Percentiles rank a stretch among this genome's conserved stretches.
Conservation (phyloP, 306 rosid genomes). For the Malus sylvestris region DNA sequence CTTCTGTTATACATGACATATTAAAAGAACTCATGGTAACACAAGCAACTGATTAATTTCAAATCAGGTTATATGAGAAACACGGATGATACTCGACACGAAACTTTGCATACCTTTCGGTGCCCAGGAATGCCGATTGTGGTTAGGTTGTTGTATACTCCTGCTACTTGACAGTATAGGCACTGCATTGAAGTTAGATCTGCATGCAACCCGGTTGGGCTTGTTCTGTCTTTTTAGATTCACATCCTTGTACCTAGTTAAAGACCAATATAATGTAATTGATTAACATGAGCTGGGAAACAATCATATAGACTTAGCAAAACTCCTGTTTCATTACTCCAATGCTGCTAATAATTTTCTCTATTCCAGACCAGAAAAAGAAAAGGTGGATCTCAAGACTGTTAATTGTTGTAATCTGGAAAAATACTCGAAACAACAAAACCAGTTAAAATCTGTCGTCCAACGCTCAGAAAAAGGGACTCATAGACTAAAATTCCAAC, state of each 20-base stretch:
- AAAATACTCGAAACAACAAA: not conserved
- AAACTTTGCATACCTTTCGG: constrained; percentile 20
- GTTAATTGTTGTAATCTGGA: not conserved
- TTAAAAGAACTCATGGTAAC: not conserved
- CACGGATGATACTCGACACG: not conserved
- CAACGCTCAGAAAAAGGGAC: not conserved
- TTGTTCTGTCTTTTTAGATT: constrained; percentile 1
- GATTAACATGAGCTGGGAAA: not conserved
- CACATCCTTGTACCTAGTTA: constrained; percentile 23
- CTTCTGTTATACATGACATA: not conserved
- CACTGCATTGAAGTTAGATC: not conserved
- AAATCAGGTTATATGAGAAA: not conserved
- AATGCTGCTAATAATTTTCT: not conserved
- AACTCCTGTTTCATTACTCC: not conserved
- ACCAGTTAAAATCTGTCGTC: not conserved
- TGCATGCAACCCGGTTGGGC: constrained; percentile 15
- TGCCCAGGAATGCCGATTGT: not conserved
- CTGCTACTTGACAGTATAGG: constrained; percentile 5
- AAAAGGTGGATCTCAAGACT: not conserved
- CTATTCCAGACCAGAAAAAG: not conserved
- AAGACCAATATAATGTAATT: not conserved
- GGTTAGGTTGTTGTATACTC: not conserved
- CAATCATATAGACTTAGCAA: not conserved
- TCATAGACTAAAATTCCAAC: not conserved
- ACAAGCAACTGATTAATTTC: not conserved